These are phyloP conservation scores for Ophiocordyceps sinensis DNA, from an alignment of 2,329 filamentous ascomycete species.

Conservation along the genomic window DNA sequence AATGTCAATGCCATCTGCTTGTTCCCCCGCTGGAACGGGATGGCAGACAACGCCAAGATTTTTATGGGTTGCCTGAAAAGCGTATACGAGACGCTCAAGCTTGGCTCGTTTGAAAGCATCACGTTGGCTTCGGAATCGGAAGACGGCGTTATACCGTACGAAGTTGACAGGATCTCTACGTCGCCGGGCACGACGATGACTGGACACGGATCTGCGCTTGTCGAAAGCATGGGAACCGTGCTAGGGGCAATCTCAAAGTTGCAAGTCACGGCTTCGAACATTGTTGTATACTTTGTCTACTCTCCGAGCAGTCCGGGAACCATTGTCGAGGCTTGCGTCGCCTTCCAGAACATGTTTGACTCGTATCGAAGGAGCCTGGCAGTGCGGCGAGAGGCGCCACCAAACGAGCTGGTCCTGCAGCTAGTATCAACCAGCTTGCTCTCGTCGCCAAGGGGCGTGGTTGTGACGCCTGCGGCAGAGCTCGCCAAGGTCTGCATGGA, in stretches of 20 bases:
- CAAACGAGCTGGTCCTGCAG: constrained; percentile 62
- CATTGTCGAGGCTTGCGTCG: constrained; percentile 55
- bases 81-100: constrained; percentile 58
- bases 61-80: constrained; percentile 57
- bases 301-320: constrained; percentile 46
- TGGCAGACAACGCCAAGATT: constrained; percentile 42
- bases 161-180: constrained; percentile 29
- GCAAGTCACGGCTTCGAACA: constrained; percentile 36
- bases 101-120: constrained; percentile 49
- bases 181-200: constrained; percentile 26
- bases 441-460: constrained; percentile 45
- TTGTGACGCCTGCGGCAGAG: constrained; percentile 45
- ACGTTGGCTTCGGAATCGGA: constrained; percentile 21
- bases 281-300: constrained; percentile 67
- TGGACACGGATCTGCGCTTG: constrained; percentile 28
- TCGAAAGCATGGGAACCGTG: constrained; percentile 33
- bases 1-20: constrained; percentile 58
- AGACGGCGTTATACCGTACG: constrained; percentile 34
- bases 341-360: constrained; percentile 60
- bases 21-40: constrained; percentile 49
- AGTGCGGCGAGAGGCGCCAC: constrained; percentile 25
- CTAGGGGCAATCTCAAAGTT: constrained; percentile 29
- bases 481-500: constrained; percentile 54
- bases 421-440: constrained; percentile 57
- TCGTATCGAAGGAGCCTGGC: constrained; percentile 30